Percentiles rank a stretch among this genome's conserved stretches.
phyloP scores from a whole-genome alignment of 2,329 filamentous ascomycete species.

The Cytospora schulzeri region DNA sequence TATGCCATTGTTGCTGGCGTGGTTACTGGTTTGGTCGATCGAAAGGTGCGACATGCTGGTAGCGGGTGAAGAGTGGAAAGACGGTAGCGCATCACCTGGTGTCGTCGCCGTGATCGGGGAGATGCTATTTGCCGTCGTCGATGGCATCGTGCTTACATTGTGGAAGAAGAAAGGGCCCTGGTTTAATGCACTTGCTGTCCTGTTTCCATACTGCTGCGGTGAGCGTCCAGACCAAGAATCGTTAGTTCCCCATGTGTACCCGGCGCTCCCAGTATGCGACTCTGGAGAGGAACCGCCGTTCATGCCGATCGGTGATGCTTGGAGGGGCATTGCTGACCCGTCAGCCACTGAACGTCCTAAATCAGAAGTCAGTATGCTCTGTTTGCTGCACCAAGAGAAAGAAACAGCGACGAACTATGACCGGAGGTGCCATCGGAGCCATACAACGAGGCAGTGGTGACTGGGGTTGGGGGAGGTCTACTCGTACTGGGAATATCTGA shows the following conservation, averaged over 20 bases:
- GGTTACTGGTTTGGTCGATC: constrained; percentile 24
- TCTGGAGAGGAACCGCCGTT: constrained; percentile 27
- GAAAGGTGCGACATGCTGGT: constrained; percentile 29
- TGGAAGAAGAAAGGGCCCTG: constrained; percentile 26
- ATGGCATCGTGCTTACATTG: constrained; percentile 24
- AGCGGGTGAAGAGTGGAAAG: constrained; percentile 27
- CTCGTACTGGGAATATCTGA: constrained; percentile 55
- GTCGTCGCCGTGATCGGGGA: constrained; percentile 28
- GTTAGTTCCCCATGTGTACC: constrained; percentile 26
- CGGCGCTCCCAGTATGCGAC: constrained; percentile 24
- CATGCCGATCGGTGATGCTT: constrained; percentile 25
- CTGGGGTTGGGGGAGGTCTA: constrained; percentile 36
- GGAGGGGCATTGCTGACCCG: constrained; percentile 25
- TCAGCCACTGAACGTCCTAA: constrained; percentile 27
- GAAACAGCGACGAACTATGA: constrained; percentile 34
- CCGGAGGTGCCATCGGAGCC: constrained; percentile 39
- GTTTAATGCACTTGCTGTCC: constrained; percentile 21
- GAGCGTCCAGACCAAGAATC: constrained; percentile 27
- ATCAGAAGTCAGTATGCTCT: constrained; percentile 16
- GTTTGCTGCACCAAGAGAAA: constrained; percentile 33
- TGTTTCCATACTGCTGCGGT: constrained; percentile 25
- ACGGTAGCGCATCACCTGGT: constrained; percentile 26
- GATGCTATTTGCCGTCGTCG: constrained; percentile 25
- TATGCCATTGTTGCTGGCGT: constrained; percentile 24
- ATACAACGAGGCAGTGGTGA: constrained; percentile 49